Evolutionary conservation across 1,284 basidiomycete species (phyloP), one percentile per base, ranked within the genome.

Genomic region (Microbotryum scabiosae): DNA sequence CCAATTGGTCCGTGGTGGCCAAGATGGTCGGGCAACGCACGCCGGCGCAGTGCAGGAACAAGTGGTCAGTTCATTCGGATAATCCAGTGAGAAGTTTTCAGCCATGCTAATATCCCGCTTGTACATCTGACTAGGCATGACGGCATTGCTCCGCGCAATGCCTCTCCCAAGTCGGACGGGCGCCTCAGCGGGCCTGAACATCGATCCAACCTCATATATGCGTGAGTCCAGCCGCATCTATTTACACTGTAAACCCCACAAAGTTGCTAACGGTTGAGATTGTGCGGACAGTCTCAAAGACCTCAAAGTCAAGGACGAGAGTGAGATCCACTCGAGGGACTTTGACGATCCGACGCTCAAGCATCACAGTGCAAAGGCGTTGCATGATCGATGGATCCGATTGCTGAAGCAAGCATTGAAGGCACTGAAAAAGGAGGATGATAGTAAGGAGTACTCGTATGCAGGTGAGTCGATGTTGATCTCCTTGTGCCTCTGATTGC

Each of bases 21-120:
- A 79, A 83, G 52, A 89, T 90, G 87, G 85, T 83, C 47, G 82
- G 83, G 25, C 82, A 74, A 57, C 80, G 88, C 54, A 84, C 83
- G 36, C 79, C 86, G 67, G 84, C 87, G 67, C 88, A 91, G 73
- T 89, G 87, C 76, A 79, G 88, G 56, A 86, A 85, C 51, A 90
- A 90, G 80, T 90, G 87, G 64, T 65, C 43, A 44, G 64, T 56
- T 4, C 10, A 26, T 5, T 5, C 21, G 86, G 86, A 63, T 43
- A 72, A 70, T 44, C 36, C 30, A 18, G 21, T 36, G 2, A 16
- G 21, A 8, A 2, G 12, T 16, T n/a, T 41, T 48, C 32, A 26
- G 14, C 30, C 20, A 21, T 26, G 16, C 36, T 9, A 46, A 21
- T 44, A 23, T 32, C 4, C 18, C 28, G 43, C 4, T 7, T 32